These are phyloP conservation scores for Russula lepida DNA, from an alignment of 768 basidiomycete genomes.

Conservation along the genomic window DNA sequence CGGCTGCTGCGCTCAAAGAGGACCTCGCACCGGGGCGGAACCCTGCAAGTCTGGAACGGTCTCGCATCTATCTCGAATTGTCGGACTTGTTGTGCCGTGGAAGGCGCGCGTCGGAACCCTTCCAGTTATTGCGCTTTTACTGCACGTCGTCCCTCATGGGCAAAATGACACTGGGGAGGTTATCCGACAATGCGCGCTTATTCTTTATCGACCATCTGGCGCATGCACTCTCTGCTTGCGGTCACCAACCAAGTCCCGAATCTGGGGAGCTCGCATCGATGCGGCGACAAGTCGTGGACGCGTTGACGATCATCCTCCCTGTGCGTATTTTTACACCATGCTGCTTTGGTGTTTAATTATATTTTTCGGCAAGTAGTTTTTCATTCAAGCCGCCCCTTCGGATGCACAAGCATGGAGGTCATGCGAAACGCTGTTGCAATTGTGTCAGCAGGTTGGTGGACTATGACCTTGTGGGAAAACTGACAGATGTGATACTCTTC, in stretches of 20 bases:
- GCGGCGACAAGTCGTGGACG: constrained; percentile 43
- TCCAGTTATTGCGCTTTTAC: constrained; percentile 47
- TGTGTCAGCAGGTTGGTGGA: constrained; percentile 33
- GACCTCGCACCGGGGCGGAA: constrained; percentile 26
- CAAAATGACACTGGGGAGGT: constrained; percentile 41
- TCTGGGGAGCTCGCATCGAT: constrained; percentile 31
- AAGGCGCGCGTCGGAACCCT: constrained; percentile 35
- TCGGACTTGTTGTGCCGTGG: constrained; percentile 37
- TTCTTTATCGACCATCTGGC: constrained; percentile 41
- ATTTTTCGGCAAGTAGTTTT: constrained; percentile 24
- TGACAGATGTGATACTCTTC: constrained; percentile 2
- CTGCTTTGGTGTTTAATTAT: background rate
- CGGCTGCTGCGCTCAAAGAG: constrained; percentile 28
- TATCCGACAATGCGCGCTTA: constrained; percentile 36
- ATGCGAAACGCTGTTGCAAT: constrained; percentile 37
- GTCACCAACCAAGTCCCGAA: constrained; percentile 25
- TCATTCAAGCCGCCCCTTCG: constrained; percentile 27
- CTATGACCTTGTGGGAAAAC: constrained; percentile 6
- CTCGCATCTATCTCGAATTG: constrained; percentile 41
- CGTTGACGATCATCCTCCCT: constrained; percentile 41
- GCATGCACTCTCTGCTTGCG: constrained; percentile 35
- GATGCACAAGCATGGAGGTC: constrained; percentile 30
- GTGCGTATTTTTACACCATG: constrained; percentile 28
- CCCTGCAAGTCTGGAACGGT: constrained; percentile 28
- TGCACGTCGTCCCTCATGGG: constrained; percentile 32